Base-by-base conservation (phyloP, 2,329 filamentous ascomycete species). In the Beauveria medogensis region DNA sequence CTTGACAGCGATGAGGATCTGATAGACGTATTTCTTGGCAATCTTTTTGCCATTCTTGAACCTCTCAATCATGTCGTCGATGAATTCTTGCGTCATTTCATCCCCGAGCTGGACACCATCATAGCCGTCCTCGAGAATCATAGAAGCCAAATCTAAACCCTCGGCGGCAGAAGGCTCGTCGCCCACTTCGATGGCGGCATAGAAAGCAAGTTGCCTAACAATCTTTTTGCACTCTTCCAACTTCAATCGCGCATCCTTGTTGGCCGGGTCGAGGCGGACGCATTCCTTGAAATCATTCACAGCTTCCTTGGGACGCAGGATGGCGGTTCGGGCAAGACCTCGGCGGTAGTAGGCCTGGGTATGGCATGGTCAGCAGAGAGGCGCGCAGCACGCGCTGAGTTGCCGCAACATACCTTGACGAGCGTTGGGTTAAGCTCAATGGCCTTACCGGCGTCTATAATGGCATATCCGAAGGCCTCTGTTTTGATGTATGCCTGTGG, bases 31-130 rank as follows among this genome's bases (percentile, higher is more conserved):
- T 82, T 97, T 99, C 77, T 86, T 88, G 74, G 94, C 91, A 61
- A 99, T 82, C 76, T 91, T 93, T 82, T 99, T 97, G 71, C 94
- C 94, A 55, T 84, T 88, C 83, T 95, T 96, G 83, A 99, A 99
- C 37, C 94, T 82, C 73, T 94, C 84, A 61, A 91, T 93, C 93
- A 97, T 97, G 77, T 99, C 93, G 68, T 95, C 90, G 68, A 99
- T 90, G 71, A 99, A 99, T 69, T 97, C 93, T 67, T 93, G 85
- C 1, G 93, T 97, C 92, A 99, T 99, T 72, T 89, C 82, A 56
- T 88, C 82, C 44, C 83, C 88, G 58, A 99, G 78, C 61, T 81
- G 82, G 24, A 86, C 88, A 63, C 94, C 94, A 70, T 99, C 94
- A 70, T 99, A 99, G 60, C 82, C 82, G 24, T 86, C 78, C 64